These are phyloP conservation scores for Sporothrix pseudoabietina DNA, from an alignment of 2,329 filamentous ascomycete species.

Conservation along the genomic window DNA sequence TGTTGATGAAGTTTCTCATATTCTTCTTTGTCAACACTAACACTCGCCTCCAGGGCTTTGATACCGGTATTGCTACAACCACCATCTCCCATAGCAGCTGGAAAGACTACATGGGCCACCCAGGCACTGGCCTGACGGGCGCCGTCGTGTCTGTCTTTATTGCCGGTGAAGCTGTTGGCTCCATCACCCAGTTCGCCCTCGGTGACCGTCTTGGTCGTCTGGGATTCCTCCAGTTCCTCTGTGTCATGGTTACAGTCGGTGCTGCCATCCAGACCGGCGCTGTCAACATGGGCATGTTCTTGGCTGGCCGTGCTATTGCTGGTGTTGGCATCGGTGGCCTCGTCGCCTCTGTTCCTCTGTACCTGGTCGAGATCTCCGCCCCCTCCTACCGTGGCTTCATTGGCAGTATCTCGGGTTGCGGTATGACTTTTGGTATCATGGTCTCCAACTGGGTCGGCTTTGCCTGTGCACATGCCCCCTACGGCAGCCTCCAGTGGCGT, in stretches of 20 bases:
- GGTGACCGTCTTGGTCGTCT: slow-evolving; percentile 57
- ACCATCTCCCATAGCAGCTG: slow-evolving; percentile 62
- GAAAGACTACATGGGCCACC: slow-evolving; percentile 60
- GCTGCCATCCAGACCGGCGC: slow-evolving; percentile 57
- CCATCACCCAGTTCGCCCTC: slow-evolving; percentile 55
- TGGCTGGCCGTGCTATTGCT: slow-evolving; percentile 52
- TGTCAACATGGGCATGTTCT: slow-evolving; percentile 57
- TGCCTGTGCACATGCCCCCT: slow-evolving; percentile 56
- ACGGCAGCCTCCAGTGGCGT: slow-evolving; percentile 57
- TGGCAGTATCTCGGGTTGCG: slow-evolving; percentile 56
- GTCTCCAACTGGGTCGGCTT: slow-evolving; percentile 60
- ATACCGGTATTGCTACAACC: slow-evolving; percentile 34
- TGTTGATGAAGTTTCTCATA: too few relatives aligned
- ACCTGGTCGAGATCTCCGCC: slow-evolving; percentile 58
- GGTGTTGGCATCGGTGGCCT: slow-evolving; percentile 50
- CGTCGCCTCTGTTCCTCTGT: slow-evolving; percentile 57
- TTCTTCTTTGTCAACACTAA: neutral
- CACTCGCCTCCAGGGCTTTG: neutral
- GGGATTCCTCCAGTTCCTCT: slow-evolving; percentile 57
- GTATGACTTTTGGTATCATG: slow-evolving; percentile 59
- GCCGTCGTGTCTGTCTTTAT: slow-evolving; percentile 61
- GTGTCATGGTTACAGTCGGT: slow-evolving; percentile 57
- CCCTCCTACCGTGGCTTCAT: slow-evolving; percentile 54
- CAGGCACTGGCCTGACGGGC: slow-evolving; percentile 58
- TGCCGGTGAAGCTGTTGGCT: slow-evolving; percentile 59